Evolutionary conservation across 345 rosid species (phyloP).

Genomic region (Carallia brachiata): DNA sequence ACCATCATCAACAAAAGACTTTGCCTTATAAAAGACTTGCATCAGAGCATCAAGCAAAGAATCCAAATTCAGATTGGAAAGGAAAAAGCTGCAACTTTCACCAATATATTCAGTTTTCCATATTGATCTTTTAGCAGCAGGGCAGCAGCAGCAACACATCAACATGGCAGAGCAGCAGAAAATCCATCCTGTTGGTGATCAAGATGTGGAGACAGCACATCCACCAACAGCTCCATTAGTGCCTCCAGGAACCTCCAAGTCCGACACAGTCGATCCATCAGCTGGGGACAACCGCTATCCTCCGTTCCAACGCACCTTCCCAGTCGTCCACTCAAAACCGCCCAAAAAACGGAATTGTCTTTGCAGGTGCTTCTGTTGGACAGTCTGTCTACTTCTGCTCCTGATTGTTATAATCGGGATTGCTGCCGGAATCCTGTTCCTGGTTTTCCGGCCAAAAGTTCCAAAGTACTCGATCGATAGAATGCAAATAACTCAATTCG

Average conservation of each 20-base stretch:
- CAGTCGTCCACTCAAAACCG: constrained; percentile 36
- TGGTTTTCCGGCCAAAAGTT: constrained; percentile 72
- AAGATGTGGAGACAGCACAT: constrained; percentile 50
- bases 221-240: constrained; percentile 54
- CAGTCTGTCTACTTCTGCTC: constrained; percentile 45
- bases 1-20: neutral
- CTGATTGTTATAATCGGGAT: constrained; percentile 45
- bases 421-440: constrained; percentile 51
- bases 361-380: constrained; percentile 71
- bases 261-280: constrained; percentile 42
- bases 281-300: constrained; percentile 19
- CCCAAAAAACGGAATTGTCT: constrained; percentile 49
- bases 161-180: constrained; percentile 50
- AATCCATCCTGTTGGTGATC: constrained; percentile 51
- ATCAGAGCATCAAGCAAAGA: neutral
- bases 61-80: neutral
- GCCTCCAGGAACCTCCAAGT: constrained; percentile 42
- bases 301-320: constrained; percentile 34
- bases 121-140: neutral
- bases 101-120: neutral
- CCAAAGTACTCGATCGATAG: constrained; percentile 64
- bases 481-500: constrained; percentile 53
- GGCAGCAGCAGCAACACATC: neutral
- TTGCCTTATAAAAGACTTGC: constrained; percentile 2
- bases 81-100: neutral